phyloP scores from a whole-genome alignment of 768 basidiomycete species.

The Pisolithus marmoratus region DNA sequence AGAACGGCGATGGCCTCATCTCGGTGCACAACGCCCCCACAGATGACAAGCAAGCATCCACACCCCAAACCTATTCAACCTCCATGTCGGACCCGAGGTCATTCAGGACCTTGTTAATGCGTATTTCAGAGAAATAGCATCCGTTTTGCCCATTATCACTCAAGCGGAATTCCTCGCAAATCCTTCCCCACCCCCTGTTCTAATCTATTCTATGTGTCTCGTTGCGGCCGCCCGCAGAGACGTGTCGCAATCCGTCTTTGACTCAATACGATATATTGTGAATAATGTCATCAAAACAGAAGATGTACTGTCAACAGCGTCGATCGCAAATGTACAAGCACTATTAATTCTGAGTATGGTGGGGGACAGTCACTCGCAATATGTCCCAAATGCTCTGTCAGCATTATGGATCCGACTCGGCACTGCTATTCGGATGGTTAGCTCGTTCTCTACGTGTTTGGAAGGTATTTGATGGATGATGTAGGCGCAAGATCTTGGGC shows the following conservation, averaged over 20 bases:
- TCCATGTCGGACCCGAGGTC: conserved; percentile 71
- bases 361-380: conserved; percentile 87
- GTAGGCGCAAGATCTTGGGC: conserved; percentile 92
- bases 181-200: conserved; percentile 67
- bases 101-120: conserved; percentile 83
- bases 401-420: conserved; percentile 83
- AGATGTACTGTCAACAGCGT: conserved; percentile 84
- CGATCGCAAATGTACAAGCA: conserved; percentile 83
- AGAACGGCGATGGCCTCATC: conserved; percentile 84
- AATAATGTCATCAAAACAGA: conserved; percentile 84
- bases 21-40: conserved; percentile 60
- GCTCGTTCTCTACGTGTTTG: conserved; percentile 20
- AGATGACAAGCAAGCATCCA: conserved; percentile 48
- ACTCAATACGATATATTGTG: conserved; percentile 81
- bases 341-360: conserved; percentile 82
- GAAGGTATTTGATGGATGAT: conserved; percentile 10
- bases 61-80: conserved; percentile 62
- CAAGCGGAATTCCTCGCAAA: conserved; percentile 80
- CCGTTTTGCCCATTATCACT: conserved; percentile 85
- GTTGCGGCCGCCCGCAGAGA: conserved; percentile 84
- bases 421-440: conserved; percentile 88
- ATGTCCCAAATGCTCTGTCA: conserved; percentile 78
- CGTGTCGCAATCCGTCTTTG: conserved; percentile 81
- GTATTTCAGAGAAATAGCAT: conserved; percentile 86
- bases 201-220: conserved; percentile 92